Evolutionary conservation across 352 stramenopile genomes (phyloP).

Genomic region (Peronospora tabacina): DNA sequence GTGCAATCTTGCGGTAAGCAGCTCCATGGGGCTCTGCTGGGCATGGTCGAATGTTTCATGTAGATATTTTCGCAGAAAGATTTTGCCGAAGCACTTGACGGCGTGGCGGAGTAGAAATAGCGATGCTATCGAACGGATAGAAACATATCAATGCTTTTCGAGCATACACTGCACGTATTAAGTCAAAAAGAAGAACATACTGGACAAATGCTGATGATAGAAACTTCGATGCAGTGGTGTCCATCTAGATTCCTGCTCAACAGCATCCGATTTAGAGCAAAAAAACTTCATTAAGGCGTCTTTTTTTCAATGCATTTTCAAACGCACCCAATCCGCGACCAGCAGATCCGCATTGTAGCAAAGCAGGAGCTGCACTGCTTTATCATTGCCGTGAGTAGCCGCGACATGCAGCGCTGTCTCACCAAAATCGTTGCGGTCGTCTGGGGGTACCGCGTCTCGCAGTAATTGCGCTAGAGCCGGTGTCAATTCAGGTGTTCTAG

Average conservation of each 20-base stretch:
- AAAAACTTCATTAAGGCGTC: no score
- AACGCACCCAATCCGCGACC: conserved; percentile 53
- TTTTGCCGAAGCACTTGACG: conserved; percentile 37
- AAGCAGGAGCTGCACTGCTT: conserved; percentile 47
- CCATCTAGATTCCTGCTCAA: conserved; percentile 69
- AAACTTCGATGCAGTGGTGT: conserved; percentile 69
- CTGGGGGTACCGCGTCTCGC: conserved; percentile 26
- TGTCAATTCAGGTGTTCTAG: conserved; percentile 7
- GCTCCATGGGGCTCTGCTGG: conserved; percentile 53
- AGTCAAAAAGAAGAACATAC: conserved; percentile 27
- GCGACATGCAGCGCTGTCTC: conserved; percentile 75
- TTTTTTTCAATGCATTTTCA: not conserved
- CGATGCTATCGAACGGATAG: conserved; percentile 32
- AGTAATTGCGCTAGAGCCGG: conserved; percentile 19
- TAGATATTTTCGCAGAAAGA: conserved; percentile 44
- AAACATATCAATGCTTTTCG: conserved; percentile 3
- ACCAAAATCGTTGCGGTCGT: conserved; percentile 60
- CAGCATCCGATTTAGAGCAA: not conserved
- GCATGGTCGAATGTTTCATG: conserved; percentile 46
- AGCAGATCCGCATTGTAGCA: conserved; percentile 43
- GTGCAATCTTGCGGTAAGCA: conserved; percentile 35
- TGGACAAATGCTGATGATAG: conserved; percentile 58
- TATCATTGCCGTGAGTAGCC: conserved; percentile 44
- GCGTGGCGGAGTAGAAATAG: conserved; percentile 63
- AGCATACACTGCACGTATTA: not conserved